Percentiles rank a stretch among this genome's conserved stretches.
Evolutionary conservation across 2,329 filamentous ascomycete species (phyloP).

Genomic region (Aspergillus carbonarius): DNA sequence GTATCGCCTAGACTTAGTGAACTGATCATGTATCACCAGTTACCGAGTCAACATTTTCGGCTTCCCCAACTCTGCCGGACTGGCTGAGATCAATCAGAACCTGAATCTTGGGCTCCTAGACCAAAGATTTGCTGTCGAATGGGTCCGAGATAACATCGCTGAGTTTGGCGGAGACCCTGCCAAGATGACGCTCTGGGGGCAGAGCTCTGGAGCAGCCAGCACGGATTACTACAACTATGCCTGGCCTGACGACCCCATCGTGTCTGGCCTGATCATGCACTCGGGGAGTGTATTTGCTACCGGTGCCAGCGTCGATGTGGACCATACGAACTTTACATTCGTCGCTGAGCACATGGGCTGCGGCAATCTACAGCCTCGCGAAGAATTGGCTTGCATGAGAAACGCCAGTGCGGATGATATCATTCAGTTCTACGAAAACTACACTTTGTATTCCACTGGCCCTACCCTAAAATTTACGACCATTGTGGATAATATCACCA

Average conservation of each 20-base stretch:
- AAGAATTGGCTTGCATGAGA: not conserved
- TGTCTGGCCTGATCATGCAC: slow-evolving; percentile 34
- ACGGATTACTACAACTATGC: slow-evolving; percentile 35
- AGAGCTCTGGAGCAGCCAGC: slow-evolving; percentile 42
- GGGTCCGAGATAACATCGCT: slow-evolving; percentile 52
- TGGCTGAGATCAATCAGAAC: not conserved
- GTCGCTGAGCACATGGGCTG: not conserved
- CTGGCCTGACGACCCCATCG: slow-evolving; percentile 37
- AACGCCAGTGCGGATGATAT: not conserved
- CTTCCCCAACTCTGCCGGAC: not conserved
- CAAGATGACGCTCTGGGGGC: slow-evolving; percentile 49
- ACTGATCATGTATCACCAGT: not conserved
- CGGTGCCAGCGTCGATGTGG: not conserved
- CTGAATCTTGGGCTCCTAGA: slow-evolving; percentile 36
- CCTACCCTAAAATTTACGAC: not conserved
- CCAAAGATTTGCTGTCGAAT: slow-evolving; percentile 54
- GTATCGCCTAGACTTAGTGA: not conserved
- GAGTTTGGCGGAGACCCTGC: slow-evolving; percentile 52
- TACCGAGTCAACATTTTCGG: not conserved
- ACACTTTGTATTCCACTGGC: not conserved
- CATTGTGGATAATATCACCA: not conserved
- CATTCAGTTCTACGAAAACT: not conserved
- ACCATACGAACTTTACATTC: slow-evolving; percentile 1
- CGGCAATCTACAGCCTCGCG: not conserved
- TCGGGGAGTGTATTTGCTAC: not conserved